phyloP scores from a whole-genome alignment of 768 basidiomycete species.

The Boletus eberwhitei region DNA sequence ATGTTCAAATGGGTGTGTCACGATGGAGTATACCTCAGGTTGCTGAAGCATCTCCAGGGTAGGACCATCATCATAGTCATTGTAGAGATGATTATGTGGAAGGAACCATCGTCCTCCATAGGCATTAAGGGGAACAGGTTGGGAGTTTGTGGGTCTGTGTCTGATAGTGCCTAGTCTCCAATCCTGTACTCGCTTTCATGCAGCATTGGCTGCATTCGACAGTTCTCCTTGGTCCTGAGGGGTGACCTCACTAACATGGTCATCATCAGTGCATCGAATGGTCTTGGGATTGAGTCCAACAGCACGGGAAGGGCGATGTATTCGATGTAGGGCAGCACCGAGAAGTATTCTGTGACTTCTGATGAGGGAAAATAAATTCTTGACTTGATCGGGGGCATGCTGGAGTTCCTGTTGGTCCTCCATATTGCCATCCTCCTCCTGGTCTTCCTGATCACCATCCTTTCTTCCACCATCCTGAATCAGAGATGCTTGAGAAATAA shows the following conservation, averaged over 20 bases:
- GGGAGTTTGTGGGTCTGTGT: neutral
- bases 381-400: neutral
- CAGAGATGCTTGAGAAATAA: too few relatives aligned
- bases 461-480: too few relatives aligned
- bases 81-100: neutral
- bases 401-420: neutral
- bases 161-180: neutral
- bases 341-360: neutral
- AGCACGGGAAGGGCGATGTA: neutral
- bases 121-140: neutral
- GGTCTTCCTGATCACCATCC: too few relatives aligned
- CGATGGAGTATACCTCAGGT: neutral
- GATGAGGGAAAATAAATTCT: neutral
- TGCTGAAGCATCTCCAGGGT: conserved; percentile 9
- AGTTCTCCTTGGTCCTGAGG: neutral
- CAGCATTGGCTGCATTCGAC: neutral
- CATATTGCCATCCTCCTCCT: too few relatives aligned
- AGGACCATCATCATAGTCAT: conserved; percentile 7
- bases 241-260: too few relatives aligned
- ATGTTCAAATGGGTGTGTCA: neutral
- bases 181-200: too few relatives aligned
- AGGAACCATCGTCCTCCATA: neutral
- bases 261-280: too few relatives aligned
- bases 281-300: neutral
- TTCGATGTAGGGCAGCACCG: neutral